A percentile compares a stretch with the other conserved stretches of the same genome.
Evolutionary conservation across 1,284 basidiomycete species (phyloP).

Genomic region (Rhodotorula sp.): DNA sequence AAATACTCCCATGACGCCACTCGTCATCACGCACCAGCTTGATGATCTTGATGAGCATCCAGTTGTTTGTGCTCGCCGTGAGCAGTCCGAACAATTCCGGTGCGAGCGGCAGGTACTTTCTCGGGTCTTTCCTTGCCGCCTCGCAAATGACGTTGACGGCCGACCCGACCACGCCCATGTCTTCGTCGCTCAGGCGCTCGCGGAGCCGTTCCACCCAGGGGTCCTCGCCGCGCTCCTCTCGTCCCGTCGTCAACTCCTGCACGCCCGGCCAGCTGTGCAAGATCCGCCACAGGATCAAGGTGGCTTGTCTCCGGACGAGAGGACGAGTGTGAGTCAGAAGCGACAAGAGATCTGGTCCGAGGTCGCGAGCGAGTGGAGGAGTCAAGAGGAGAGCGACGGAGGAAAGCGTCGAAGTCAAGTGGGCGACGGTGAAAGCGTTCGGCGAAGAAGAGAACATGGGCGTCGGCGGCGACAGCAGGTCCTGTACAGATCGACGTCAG

Average conservation of each 20-base stretch:
- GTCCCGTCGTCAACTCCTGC: constrained; percentile 28
- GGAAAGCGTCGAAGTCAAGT: constrained; percentile 60
- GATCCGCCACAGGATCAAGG: constrained; percentile 41
- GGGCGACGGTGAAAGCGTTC: constrained; percentile 34
- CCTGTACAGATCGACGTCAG: constrained; percentile 56
- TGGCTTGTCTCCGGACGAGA: constrained; percentile 50
- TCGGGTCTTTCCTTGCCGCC: constrained; percentile 74
- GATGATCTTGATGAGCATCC: constrained; percentile 99
- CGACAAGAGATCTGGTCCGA: constrained; percentile 79
- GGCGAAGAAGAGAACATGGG: constrained; percentile 70
- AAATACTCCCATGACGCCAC: neutral
- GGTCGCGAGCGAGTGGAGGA: constrained; percentile 80
- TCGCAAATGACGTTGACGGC: constrained; percentile 95
- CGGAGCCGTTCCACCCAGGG: constrained; percentile 67
- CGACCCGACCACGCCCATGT: constrained; percentile 83
- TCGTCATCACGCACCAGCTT: constrained; percentile 68
- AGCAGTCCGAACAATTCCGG: constrained; percentile 94
- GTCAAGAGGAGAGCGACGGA: constrained; percentile 87
- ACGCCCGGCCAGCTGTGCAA: constrained; percentile 39
- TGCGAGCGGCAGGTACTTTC: constrained; percentile 76
- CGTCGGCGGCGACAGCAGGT: constrained; percentile 69
- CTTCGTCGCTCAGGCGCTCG: constrained; percentile 82
- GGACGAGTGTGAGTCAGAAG: constrained; percentile 90
- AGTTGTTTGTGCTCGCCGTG: constrained; percentile 93
- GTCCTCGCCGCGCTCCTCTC: constrained; percentile 40